phyloP scores from a whole-genome alignment of 768 basidiomycete genomes.

The Rhizopogon roseolus region DNA sequence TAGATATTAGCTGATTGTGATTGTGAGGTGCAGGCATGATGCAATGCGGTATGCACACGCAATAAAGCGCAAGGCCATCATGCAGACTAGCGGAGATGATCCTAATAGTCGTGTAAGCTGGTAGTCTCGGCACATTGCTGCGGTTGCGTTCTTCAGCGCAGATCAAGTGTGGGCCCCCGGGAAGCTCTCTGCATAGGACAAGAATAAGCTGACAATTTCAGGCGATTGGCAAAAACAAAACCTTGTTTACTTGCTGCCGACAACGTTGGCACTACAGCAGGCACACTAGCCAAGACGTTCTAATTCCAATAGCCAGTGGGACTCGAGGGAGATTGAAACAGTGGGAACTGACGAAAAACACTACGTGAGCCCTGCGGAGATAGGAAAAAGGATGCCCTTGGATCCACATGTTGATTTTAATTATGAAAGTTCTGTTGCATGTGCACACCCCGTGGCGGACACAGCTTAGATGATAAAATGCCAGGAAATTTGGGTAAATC shows the following conservation, averaged over 20 bases:
- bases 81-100: neutral
- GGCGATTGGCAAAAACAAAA: slow-evolving; percentile 7
- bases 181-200: neutral
- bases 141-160: neutral
- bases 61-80: neutral
- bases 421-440: slow-evolving; percentile 2
- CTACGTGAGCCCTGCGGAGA: slow-evolving; percentile 7
- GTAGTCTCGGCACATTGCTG: neutral
- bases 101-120: neutral
- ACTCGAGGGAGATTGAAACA: neutral
- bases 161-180: neutral
- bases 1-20: neutral
- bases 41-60: neutral
- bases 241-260: slow-evolving; percentile 3
- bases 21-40: neutral
- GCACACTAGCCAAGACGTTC: neutral
- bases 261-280: neutral
- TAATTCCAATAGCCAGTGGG: neutral
- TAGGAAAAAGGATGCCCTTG: neutral
- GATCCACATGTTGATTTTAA: slow-evolving; percentile 6
- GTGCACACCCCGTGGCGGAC: slow-evolving; percentile 2
- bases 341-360: slow-evolving; percentile 1
- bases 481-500: neutral
- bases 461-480: slow-evolving; percentile 3
- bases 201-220: neutral